A percentile compares a stretch with the other conserved stretches of the same genome.
Conservation (phyloP, 495 filamentous ascomycete genomes). For the Cladorrhinum samala region DNA sequence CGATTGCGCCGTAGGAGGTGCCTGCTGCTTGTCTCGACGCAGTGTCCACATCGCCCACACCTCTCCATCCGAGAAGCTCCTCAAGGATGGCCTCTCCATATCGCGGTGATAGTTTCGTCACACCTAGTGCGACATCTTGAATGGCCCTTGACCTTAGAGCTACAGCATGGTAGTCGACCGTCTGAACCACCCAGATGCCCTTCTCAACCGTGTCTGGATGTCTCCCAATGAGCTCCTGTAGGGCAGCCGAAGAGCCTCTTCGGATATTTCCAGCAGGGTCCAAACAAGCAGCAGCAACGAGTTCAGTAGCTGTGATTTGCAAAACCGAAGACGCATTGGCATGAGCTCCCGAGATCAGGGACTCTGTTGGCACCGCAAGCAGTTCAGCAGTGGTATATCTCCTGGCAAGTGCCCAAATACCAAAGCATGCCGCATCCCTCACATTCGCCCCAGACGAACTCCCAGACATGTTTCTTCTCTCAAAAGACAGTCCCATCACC, state of each 20-base stretch:
- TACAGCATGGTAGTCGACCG: slow-evolving; percentile 88
- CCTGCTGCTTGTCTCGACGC: slow-evolving; percentile 68
- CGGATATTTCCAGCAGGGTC: slow-evolving; percentile 91
- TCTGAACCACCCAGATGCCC: slow-evolving; percentile 80
- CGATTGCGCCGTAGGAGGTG: slow-evolving; percentile 56
- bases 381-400: slow-evolving; percentile 80
- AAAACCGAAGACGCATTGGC: slow-evolving; percentile 43
- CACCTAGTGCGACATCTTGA: slow-evolving; percentile 62
- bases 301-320: slow-evolving; percentile 70
- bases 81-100: slow-evolving; percentile 68
- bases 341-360: background rate
- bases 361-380: slow-evolving; percentile 49
- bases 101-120: slow-evolving; percentile 52
- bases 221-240: slow-evolving; percentile 90
- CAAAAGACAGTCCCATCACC: slow-evolving; percentile 71
- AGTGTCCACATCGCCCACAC: slow-evolving; percentile 69
- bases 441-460: slow-evolving; percentile 84
- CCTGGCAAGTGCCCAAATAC: slow-evolving; percentile 85
- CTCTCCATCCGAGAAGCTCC: slow-evolving; percentile 79
- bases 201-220: slow-evolving; percentile 77
- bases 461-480: slow-evolving; percentile 75
- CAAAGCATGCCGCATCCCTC: slow-evolving; percentile 93
- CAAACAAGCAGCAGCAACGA: slow-evolving; percentile 75
- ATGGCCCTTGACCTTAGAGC: slow-evolving; percentile 79
- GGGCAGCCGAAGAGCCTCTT: slow-evolving; percentile 81